Base-by-base conservation (phyloP, 306 rosid species). In the Malus sylvestris region DNA sequence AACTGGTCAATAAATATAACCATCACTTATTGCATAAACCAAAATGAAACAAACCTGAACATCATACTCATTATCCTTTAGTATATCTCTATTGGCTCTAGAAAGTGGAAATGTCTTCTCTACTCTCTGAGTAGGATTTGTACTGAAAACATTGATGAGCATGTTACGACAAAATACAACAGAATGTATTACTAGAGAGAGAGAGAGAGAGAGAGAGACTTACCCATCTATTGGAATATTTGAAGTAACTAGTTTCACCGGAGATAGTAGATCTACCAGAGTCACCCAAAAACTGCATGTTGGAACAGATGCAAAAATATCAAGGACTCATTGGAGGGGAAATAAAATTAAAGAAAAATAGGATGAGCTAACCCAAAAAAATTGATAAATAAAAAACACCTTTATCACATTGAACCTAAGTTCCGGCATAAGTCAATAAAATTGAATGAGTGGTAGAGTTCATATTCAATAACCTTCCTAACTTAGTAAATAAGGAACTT, bases 91-190 rank as follows among this genome's bases (percentile, higher is more conserved):
- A 68, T 91, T 91, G 20, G 85, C 90, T 86, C 94, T 93, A 20
- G 93, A 81, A 33, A 96, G 89, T 82, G 87, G 94, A 85, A 96
- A 96, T n/a, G 89, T 78, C 84, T 78, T 93, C 74, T 91, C 98
- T 85, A 93, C 85, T 68, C 86, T 86, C 85, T 91, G 97, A 81
- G 91, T 70, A 14, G 98, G 91, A 77, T 96, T 96, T 77, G 87
- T 45, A 30, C 99, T 96, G 83, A 74, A 87, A 74, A 30, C 44
- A 44, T 59, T 42, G 44, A 44, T 40, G 15, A 59, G 4, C 35
- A 35, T 22, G 61, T 73, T 15, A 23, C 13, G 33, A 35, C 10
- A 5, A 40, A 63, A 6, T 27, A 4, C 46, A 74, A n/a, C 12
- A 20, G 22, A 63, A 4, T 10, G 2, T 0, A 19, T 62, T 19